Evolutionary conservation across 1,284 basidiomycete genomes (phyloP), one percentile per base, ranked within the genome.

Genomic region (Heterobasidion occidentale): DNA sequence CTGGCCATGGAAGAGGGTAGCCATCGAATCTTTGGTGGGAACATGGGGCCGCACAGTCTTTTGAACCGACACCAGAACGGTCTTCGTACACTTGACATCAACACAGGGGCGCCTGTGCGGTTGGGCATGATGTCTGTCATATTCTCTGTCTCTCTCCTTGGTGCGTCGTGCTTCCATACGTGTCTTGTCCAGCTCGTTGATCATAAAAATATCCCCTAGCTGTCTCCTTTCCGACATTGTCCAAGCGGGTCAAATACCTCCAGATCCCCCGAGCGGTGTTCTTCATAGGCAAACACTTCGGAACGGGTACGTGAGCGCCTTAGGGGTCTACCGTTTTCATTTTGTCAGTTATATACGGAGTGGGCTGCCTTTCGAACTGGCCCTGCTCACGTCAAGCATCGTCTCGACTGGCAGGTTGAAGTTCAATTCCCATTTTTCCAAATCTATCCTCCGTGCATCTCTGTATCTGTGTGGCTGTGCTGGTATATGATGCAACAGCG

Each of bases 261-360:
- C 75, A 76, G 48, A 82, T 89, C 61, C 87, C 86, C 1, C 75
- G 77, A 15, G 72, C 86, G 15, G 62, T 85, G 17, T 91, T 91
- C 67, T 90, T 91, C 68, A 74, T 88, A 34, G 86, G 86, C 47
- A 91, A 90, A 63, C 88, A 91, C 66, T 90, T 90, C 63, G 88
- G 89, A 36, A 91, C 88, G 15, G 86, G 83, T 62, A 12, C 33
- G 58, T 56, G 3, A n/a, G 38, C 38, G 27, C 27, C 4, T 27
- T 27, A 27, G 27, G 27, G 27, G 27, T 27, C 6, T 27, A 5
- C 6, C 27, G 27, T 27, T 27, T 27, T 27, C 27, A 27, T 27
- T 27, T 27, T 27, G 4, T 6, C 27, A 5, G 27, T 5, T 27
- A 27, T 27, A 27, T 6, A 27, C 27, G 27, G 27, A 6, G 27